phyloP scores from a whole-genome alignment of 352 stramenopile species.

The Hyaloperonospora arabidopsidis region DNA sequence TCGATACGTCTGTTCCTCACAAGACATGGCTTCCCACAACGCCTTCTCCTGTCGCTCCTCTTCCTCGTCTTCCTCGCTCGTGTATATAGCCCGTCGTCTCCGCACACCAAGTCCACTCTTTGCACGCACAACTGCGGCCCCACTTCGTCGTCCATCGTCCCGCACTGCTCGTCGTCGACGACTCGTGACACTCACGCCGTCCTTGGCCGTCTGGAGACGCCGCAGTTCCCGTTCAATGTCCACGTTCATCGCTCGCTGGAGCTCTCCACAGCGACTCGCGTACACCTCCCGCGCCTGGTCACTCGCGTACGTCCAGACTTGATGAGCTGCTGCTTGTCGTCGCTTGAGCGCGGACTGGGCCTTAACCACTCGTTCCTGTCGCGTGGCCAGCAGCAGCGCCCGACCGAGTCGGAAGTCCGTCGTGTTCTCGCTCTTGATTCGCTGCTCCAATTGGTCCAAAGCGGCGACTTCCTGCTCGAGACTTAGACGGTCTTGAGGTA shows the following conservation, averaged over 20 bases:
- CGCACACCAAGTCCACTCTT: constrained; percentile 11
- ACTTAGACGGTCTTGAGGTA: constrained; percentile 22
- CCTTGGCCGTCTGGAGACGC: constrained; percentile 44
- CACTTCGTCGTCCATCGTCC: constrained; percentile 14
- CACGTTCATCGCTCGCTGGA: constrained; percentile 42
- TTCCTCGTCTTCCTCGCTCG: constrained; percentile 18
- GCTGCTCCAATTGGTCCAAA: constrained; percentile 20
- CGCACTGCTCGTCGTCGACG: constrained; percentile 33
- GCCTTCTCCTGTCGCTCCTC: constrained; percentile 14
- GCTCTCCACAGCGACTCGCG: constrained; percentile 36
- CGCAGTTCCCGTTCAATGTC: constrained; percentile 50
- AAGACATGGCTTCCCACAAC: constrained; percentile 22
- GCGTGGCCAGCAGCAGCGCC: constrained; percentile 20
- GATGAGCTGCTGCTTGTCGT: constrained; percentile 16
- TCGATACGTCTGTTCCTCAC: constrained; percentile 27
- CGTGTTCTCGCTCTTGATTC: constrained; percentile 28
- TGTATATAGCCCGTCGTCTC: constrained; percentile 14
- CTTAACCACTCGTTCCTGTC: constrained; percentile 18
- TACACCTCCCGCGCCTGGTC: constrained; percentile 34
- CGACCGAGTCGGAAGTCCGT: constrained; percentile 33
- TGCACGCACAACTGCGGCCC: constrained; percentile 14
- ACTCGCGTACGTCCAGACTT: constrained; percentile 39
- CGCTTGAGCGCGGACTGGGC: constrained; percentile 29
- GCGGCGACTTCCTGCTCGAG: constrained; percentile 25
- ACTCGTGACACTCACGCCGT: constrained; percentile 61